Conservation (phyloP, 306 rosid genomes). For the Hippophae tibetana region DNA sequence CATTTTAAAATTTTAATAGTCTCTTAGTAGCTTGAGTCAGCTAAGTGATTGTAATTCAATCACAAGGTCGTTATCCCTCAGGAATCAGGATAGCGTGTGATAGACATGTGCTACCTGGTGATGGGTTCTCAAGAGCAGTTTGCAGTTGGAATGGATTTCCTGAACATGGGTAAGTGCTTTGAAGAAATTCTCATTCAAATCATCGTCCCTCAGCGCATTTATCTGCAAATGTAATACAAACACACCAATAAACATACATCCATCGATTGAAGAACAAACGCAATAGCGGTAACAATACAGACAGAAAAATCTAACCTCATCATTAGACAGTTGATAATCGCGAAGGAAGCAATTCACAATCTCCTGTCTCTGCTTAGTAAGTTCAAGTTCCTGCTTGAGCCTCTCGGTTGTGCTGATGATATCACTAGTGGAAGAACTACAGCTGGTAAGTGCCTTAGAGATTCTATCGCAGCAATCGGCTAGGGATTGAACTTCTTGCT, state of each 20-base stretch:
- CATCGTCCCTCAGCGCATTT: conserved; percentile 81
- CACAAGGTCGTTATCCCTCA: too few species aligned
- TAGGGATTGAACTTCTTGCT: conserved; percentile 58
- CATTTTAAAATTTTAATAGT: not conserved
- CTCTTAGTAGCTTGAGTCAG: not conserved
- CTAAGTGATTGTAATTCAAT: too few species aligned
- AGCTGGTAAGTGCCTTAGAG: conserved; percentile 63
- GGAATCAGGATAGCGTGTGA: not conserved
- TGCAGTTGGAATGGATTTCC: conserved; percentile 91
- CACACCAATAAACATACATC: not conserved
- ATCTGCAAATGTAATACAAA: conserved; percentile 30
- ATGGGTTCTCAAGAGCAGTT: conserved; percentile 79
- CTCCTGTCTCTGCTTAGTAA: conserved; percentile 80
- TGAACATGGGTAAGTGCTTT: conserved; percentile 94
- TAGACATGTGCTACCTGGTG: conserved; percentile 59
- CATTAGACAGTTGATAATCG: conserved; percentile 80
- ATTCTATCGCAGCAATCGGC: conserved; percentile 85
- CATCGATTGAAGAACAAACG: not conserved
- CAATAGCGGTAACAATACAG: conserved; percentile 1
- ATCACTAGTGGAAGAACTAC: conserved; percentile 79
- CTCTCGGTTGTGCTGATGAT: conserved; percentile 81
- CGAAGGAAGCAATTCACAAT: conserved; percentile 84
- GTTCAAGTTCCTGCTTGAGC: conserved; percentile 71
- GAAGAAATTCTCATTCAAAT: conserved; percentile 64
- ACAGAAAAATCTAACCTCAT: conserved; percentile 45